A percentile compares a stretch with the other conserved stretches of the same genome.
These are phyloP conservation scores for Casuarina equisetifolia DNA, from an alignment of 306 rosid species.

Conservation along the genomic window DNA sequence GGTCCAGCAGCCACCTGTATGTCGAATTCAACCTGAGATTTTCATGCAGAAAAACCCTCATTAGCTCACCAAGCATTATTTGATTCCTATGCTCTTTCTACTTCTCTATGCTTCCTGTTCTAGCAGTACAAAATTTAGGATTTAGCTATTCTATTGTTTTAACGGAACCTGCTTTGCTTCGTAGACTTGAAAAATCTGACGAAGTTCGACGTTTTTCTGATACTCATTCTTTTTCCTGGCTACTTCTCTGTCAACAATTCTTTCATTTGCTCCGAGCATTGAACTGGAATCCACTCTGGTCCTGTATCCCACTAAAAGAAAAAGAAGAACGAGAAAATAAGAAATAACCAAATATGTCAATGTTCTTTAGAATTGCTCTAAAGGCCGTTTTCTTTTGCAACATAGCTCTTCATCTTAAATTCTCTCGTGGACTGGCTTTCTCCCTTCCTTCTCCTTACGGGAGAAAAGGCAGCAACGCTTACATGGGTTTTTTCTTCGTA, in stretches of 20 bases:
- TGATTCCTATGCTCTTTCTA: no score
- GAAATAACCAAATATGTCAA: not conserved
- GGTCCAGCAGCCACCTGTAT: constrained; percentile 51
- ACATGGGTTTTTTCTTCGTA: constrained; percentile 28
- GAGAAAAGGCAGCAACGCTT: constrained; percentile 27
- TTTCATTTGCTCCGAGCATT: constrained; percentile 48
- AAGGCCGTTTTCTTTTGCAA: no score
- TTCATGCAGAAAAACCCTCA: constrained; percentile 10
- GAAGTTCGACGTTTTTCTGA: constrained; percentile 36
- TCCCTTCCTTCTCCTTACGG: not conserved
- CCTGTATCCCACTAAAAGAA: constrained; percentile 64
- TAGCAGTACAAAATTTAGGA: not conserved
- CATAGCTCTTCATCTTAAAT: no score
- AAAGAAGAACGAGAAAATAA: not conserved
- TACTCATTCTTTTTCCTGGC: constrained; percentile 45
- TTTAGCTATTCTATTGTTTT: not conserved
- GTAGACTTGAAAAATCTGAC: constrained; percentile 39
- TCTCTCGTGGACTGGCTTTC: not conserved
- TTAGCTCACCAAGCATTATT: not conserved
- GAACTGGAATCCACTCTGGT: constrained; percentile 45
- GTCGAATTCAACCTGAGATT: constrained; percentile 54
- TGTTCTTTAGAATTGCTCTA: no score
- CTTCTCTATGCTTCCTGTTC: not conserved
- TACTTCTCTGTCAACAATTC: constrained; percentile 38
- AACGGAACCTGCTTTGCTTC: constrained; percentile 43